Evolutionary conservation across 495 filamentous ascomycete species (phyloP).

Genomic region (Monascus purpureus): DNA sequence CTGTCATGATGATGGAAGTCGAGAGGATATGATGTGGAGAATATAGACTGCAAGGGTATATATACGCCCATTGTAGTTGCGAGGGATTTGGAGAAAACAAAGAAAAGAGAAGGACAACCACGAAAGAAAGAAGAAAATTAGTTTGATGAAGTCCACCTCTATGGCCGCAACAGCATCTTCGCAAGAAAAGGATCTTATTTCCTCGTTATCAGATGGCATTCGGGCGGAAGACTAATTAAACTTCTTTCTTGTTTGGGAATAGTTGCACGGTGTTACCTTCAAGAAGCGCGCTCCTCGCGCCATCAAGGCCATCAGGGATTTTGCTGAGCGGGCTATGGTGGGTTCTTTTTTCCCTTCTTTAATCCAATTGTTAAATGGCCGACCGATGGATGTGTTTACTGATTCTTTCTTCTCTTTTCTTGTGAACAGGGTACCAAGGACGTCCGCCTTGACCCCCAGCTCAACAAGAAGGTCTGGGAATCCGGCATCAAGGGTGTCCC

Average conservation of each 20-base stretch:
- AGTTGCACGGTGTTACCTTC: conserved; percentile 95
- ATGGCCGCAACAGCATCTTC: conserved; percentile 32
- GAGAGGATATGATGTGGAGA: not conserved
- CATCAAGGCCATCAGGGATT: conserved; percentile 97
- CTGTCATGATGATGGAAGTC: not conserved
- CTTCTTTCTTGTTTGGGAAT: conserved; percentile 20
- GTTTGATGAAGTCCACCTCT: conserved; percentile 61
- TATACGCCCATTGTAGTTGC: not conserved
- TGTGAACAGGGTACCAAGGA: conserved; percentile 73
- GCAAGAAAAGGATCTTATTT: conserved; percentile 14
- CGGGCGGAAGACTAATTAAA: conserved; percentile 44
- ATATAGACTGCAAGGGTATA: not conserved
- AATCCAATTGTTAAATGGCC: not conserved
- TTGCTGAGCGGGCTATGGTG: conserved; percentile 92
- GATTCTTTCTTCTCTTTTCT: conserved; percentile 1
- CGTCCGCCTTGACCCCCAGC: conserved; percentile 91
- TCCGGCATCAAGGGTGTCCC: conserved; percentile 95
- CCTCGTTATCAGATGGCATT: too few relatives aligned
- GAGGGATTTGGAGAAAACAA: conserved; percentile 1
- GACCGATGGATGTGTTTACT: not conserved
- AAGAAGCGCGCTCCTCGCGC: conserved; percentile 98
- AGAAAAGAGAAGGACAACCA: conserved; percentile 2
- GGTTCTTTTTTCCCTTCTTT: conserved; percentile 19
- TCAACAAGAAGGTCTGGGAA: conserved; percentile 99
- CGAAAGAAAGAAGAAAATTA: conserved; percentile 32